Percentiles rank a stretch among this genome's conserved stretches.
Conservation (phyloP, 225 moss, liverwort and hornwort species). For the Antitrichia curtipendula region DNA sequence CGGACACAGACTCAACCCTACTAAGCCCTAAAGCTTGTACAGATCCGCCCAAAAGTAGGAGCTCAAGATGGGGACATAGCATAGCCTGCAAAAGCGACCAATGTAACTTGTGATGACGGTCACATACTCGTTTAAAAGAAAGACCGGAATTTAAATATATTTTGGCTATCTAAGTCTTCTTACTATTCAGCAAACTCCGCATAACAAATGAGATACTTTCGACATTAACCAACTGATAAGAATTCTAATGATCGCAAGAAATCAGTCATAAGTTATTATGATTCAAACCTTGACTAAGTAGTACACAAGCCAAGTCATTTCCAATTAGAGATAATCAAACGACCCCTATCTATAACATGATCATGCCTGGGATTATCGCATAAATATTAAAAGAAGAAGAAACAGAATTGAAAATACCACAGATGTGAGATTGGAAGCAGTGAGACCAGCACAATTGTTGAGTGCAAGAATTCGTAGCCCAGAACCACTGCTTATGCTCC, state of each 20-base stretch:
- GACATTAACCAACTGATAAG: not conserved
- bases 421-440: slow-evolving; percentile 32
- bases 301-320: not conserved
- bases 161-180: not conserved
- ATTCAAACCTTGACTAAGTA: not conserved
- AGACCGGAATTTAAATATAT: not conserved
- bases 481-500: slow-evolving; percentile 22
- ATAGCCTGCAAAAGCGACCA: slow-evolving; percentile 31
- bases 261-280: not conserved
- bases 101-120: not conserved
- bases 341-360: not conserved
- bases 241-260: not conserved
- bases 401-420: slow-evolving; percentile 28
- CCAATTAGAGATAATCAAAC: not conserved
- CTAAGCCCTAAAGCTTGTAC: slow-evolving; percentile 49
- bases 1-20: slow-evolving; percentile 25
- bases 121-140: not conserved
- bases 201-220: not conserved
- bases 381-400: not conserved
- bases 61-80: slow-evolving; percentile 61
- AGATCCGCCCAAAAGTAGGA: slow-evolving; percentile 82
- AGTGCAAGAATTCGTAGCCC: slow-evolving; percentile 75
- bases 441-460: slow-evolving; percentile 65
- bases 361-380: not conserved
- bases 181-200: not conserved